Conservation (phyloP, 192 early-diverging fungal genomes). For the Funneliformis mosseae region DNA sequence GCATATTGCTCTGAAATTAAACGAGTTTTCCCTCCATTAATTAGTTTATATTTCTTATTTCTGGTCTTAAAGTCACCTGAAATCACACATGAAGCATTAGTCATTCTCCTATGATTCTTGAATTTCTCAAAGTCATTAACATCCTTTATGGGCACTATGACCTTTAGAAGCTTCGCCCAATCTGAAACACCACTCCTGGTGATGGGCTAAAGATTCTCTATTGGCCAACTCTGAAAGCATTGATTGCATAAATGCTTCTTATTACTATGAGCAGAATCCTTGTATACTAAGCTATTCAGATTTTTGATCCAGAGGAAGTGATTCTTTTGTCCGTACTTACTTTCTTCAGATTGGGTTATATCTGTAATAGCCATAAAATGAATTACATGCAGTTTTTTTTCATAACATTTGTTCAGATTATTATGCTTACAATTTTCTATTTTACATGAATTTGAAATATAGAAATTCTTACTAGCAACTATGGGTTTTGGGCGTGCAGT, state of each 20-base stretch:
- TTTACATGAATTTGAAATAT: too few species aligned
- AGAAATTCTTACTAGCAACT: too few species aligned
- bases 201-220: neutral
- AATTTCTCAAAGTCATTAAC: too few species aligned
- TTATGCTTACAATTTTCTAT: too few species aligned
- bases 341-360: too few species aligned
- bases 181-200: neutral
- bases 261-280: neutral
- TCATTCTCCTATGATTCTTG: neutral
- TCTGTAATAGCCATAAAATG: neutral
- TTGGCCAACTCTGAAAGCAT: neutral
- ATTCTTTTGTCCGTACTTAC: too few species aligned
- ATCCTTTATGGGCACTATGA: neutral
- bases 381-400: slow-evolving; percentile 16
- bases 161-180: slow-evolving; percentile 1
- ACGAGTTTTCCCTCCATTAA: too few species aligned
- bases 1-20: too few species aligned
- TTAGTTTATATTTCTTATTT: too few species aligned
- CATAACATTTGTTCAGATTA: neutral
- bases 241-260: slow-evolving; percentile 3
- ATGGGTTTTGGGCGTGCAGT: too few species aligned
- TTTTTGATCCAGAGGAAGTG: too few species aligned
- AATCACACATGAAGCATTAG: neutral
- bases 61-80: neutral
- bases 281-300: neutral